phyloP scores from a whole-genome alignment of 495 filamentous ascomycete genomes.

The Lophium mytilinum region DNA sequence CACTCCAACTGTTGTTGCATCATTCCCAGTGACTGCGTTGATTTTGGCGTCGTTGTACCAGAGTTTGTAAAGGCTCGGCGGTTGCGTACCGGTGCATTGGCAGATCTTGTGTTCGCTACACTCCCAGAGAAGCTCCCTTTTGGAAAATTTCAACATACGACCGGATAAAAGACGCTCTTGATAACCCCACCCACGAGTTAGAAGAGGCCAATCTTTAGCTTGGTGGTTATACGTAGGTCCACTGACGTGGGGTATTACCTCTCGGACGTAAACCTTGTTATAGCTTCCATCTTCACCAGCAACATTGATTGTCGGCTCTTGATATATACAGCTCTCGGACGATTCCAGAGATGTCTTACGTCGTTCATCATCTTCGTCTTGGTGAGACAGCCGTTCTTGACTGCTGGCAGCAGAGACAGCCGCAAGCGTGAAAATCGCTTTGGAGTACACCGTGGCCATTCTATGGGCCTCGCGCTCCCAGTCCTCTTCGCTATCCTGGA shows the following conservation, averaged over 20 bases:
- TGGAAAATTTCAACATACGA: background rate
- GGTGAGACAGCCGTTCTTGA: background rate
- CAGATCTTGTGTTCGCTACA: background rate
- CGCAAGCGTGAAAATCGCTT: background rate
- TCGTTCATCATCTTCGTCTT: too few species aligned
- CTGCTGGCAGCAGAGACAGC: background rate
- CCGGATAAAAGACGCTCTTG: background rate
- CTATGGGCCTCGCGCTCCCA: background rate
- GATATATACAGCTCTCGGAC: background rate
- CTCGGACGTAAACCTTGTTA: background rate
- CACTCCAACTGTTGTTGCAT: background rate
- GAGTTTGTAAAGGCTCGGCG: background rate
- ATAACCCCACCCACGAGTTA: background rate
- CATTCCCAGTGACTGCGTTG: background rate
- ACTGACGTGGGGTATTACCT: background rate
- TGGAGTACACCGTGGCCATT: conserved; percentile 5
- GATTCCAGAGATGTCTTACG: background rate
- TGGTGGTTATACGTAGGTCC: background rate
- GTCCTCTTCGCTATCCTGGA: conserved; percentile 4
- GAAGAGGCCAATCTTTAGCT: background rate
- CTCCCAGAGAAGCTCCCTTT: background rate
- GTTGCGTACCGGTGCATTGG: background rate
- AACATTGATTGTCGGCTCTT: background rate
- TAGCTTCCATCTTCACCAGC: background rate
- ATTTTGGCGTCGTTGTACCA: background rate